These are phyloP conservation scores for Colletotrichum musae DNA, from an alignment of 2,329 filamentous ascomycete genomes.

Conservation along the genomic window DNA sequence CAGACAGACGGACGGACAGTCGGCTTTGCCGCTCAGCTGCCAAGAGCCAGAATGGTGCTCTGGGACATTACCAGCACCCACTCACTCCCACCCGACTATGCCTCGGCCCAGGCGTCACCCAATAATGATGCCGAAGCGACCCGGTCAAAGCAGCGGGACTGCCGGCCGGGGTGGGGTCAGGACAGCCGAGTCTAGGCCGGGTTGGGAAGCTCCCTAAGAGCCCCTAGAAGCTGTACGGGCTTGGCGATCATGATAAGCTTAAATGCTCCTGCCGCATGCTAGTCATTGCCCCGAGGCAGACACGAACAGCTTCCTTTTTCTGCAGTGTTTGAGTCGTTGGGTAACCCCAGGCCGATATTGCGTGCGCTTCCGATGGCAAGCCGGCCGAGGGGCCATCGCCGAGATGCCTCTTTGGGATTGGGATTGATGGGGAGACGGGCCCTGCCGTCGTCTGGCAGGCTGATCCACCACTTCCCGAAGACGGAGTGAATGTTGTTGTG, in stretches of 20 bases:
- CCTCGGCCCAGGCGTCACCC: constrained; percentile 11
- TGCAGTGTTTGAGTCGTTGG: not conserved
- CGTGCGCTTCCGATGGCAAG: not conserved
- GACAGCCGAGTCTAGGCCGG: constrained; percentile 34
- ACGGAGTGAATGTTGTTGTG: not conserved
- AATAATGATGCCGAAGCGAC: constrained; percentile 11
- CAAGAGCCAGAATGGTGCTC: constrained; percentile 17
- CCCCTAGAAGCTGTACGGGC: constrained; percentile 23
- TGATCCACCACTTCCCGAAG: constrained; percentile 26
- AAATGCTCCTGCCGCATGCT: constrained; percentile 41
- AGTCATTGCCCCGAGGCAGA: constrained; percentile 26
- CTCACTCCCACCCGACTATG: not conserved
- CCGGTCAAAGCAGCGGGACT: constrained; percentile 20
- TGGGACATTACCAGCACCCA: constrained; percentile 20
- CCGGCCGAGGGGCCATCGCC: constrained; percentile 12
- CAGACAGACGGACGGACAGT: not conserved
- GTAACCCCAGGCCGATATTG: constrained; percentile 3
- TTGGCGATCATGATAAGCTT: constrained; percentile 42
- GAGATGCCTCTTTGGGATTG: constrained; percentile 36
- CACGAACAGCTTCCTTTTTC: constrained; percentile 36
- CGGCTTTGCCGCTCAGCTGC: constrained; percentile 5
- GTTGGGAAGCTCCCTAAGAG: constrained; percentile 40
- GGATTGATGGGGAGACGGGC: constrained; percentile 19
- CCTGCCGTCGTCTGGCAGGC: constrained; percentile 26
- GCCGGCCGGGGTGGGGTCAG: constrained; percentile 32